Percentiles rank a stretch among this genome's conserved stretches.
phyloP scores from a whole-genome alignment of 2,329 filamentous ascomycete species.

The Xylariaceae sp. region DNA sequence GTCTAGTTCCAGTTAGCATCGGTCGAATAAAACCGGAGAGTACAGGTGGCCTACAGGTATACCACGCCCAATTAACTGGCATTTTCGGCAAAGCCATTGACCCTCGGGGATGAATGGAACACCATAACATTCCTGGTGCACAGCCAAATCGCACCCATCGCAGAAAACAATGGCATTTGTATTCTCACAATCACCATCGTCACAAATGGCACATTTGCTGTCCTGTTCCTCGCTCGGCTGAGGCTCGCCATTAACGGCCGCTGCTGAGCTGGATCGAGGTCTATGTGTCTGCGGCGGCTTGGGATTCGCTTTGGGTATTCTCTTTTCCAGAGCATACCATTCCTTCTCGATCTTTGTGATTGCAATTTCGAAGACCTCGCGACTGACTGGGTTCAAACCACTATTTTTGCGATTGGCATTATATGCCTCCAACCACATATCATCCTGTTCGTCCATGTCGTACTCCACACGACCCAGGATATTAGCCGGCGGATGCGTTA shows the following conservation, averaged over 20 bases:
- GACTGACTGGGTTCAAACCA: constrained; percentile 76
- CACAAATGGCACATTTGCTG: constrained; percentile 94
- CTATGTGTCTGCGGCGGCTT: constrained; percentile 93
- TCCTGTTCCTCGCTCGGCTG: constrained; percentile 88
- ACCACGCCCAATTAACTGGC: constrained; percentile 87
- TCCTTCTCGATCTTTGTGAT: constrained; percentile 99
- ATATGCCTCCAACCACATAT: constrained; percentile 85
- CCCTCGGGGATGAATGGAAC: constrained; percentile 98
- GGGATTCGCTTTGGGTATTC: constrained; percentile 93
- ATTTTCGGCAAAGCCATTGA: constrained; percentile 96
- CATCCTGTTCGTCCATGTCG: constrained; percentile 99
- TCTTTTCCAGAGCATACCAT: constrained; percentile 92
- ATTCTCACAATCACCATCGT: constrained; percentile 99
- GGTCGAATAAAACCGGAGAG: constrained; percentile 3
- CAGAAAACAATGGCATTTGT: constrained; percentile 99
- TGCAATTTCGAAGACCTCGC: constrained; percentile 92
- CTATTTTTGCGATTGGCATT: constrained; percentile 71
- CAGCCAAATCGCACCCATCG: constrained; percentile 93
- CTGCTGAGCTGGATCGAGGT: constrained; percentile 86
- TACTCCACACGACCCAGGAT: constrained; percentile 85
- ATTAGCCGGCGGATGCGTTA: constrained; percentile 37
- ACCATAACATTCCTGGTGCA: constrained; percentile 98
- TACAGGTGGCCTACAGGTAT: constrained; percentile 61
- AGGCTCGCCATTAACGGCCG: constrained; percentile 90
- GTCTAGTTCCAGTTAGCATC: constrained; percentile 46